Percentiles rank a stretch among this genome's conserved stretches.
Evolutionary conservation across 2,329 filamentous ascomycete species (phyloP).

Genomic region (Penicillium sp.): DNA sequence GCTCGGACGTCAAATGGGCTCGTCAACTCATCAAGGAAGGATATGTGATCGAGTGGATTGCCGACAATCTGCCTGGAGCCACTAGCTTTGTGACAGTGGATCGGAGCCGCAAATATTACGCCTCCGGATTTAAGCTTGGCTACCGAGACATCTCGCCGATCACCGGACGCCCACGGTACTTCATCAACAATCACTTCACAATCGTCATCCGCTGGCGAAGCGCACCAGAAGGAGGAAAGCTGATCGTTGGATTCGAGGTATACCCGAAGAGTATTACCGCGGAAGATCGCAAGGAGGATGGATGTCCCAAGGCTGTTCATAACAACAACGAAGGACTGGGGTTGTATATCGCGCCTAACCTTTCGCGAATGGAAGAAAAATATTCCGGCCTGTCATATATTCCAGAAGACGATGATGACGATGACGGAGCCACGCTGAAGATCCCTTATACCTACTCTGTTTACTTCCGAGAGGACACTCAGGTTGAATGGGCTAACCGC

Average conservation of each 20-base stretch:
- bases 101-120: constrained; percentile 82
- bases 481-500: constrained; percentile 75
- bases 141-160: constrained; percentile 65
- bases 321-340: constrained; percentile 65
- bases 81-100: constrained; percentile 86
- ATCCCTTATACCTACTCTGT: constrained; percentile 88
- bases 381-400: constrained; percentile 62
- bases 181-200: constrained; percentile 84
- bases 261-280: constrained; percentile 79
- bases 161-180: constrained; percentile 64
- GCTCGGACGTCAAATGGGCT: constrained; percentile 64
- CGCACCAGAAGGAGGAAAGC: constrained; percentile 70
- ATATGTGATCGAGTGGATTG: constrained; percentile 90
- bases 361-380: constrained; percentile 54
- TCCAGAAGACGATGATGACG: constrained; percentile 56
- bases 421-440: constrained; percentile 64
- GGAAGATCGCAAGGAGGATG: constrained; percentile 59
- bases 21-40: constrained; percentile 71
- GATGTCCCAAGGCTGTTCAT: constrained; percentile 68
- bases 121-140: constrained; percentile 84
- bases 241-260: constrained; percentile 85
- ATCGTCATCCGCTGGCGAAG: constrained; percentile 76
- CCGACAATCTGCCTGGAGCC: constrained; percentile 85
- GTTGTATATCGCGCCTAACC: constrained; percentile 65
- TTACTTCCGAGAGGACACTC: constrained; percentile 80